Percentiles rank a stretch among this genome's conserved stretches.
Conservation (phyloP, 2,329 filamentous ascomycete genomes). For the Fusarium sp. region DNA sequence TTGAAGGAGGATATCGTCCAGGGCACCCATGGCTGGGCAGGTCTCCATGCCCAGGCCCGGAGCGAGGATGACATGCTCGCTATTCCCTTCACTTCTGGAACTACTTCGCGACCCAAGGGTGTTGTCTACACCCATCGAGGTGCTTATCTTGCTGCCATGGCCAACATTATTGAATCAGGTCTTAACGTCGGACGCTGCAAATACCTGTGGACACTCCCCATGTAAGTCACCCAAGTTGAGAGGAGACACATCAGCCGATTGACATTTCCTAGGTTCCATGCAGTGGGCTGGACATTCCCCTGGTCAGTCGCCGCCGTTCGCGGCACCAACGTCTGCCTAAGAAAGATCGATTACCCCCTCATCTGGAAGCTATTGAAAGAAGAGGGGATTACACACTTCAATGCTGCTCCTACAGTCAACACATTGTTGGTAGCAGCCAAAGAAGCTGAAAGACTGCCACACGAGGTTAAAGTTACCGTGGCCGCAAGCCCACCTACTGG, state of each 20-base stretch:
- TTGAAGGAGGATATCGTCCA: conserved; percentile 73
- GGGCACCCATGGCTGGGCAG: conserved; percentile 78
- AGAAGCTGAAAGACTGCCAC: conserved; percentile 74
- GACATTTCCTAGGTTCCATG: conserved; percentile 63
- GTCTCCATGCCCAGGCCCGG: conserved; percentile 72
- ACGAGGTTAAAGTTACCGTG: conserved; percentile 85
- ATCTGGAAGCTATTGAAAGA: conserved; percentile 91
- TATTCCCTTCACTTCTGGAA: conserved; percentile 93
- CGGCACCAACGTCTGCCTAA: conserved; percentile 92
- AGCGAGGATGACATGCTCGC: conserved; percentile 86
- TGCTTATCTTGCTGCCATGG: conserved; percentile 83
- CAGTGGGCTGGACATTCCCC: conserved; percentile 84
- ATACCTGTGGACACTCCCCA: conserved; percentile 91
- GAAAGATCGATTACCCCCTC: conserved; percentile 92
- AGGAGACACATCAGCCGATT: not conserved
- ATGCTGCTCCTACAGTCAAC: conserved; percentile 95
- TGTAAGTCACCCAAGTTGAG: conserved; percentile 67
- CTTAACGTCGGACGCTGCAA: conserved; percentile 79
- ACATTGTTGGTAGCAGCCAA: conserved; percentile 85
- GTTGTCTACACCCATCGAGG: conserved; percentile 92
- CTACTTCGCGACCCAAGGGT: conserved; percentile 90
- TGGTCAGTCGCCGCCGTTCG: conserved; percentile 93
- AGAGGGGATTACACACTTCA: conserved; percentile 92
- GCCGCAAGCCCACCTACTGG: conserved; percentile 90
- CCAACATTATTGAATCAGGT: conserved; percentile 87